Evolutionary conservation across 208 protist genomes (phyloP), one percentile per base, ranked within the genome.

Genomic region (Leishmania tarentolae): DNA sequence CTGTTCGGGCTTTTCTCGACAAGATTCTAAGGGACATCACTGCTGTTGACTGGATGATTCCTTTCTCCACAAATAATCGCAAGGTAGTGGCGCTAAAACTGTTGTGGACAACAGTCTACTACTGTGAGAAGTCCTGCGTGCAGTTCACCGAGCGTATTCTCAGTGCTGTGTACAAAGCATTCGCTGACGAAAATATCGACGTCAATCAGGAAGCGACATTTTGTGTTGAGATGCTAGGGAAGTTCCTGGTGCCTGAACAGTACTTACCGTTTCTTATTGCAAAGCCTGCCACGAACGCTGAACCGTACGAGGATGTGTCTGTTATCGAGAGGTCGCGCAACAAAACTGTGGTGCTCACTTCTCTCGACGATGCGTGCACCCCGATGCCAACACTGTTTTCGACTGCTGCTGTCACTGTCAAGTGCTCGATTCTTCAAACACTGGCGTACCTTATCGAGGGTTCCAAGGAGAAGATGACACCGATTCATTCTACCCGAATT

Each of bases 41-140:
- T 0, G 88, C 95, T 5, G 93, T 98, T 31, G 93, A 98, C 83
- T 98, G 95, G 95, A 85, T 93, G 28, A 97, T 98, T 85, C 91
- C 90, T 3, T 96, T 92, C 75, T 96, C 92, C 56, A 96, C 85
- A 8, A 95, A 96, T 75, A 98, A 98, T 77, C 84, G 87, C 52
- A 84, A 90, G n/a, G 91, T 92, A 24, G 89, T 96, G 24, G 95
- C 93, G 57, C 83, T 98, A 9, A 88, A 89, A 47, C 91, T 96
- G 52, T 80, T 98, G 61, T 95, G 91, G 91, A 89, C 90, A n/a
- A 79, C 80, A 65, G 88, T 98, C 73, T 96, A 90, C 75, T 88
- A 94, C 79, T 88, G 86, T 47, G 95, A 98, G 78, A 92, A 91
- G 80, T 95, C 87, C 59, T 86, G 88, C 17, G 91, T 98, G 53